Evolutionary conservation across 306 rosid genomes (phyloP).

Genomic region (Mucuna pruriens): DNA sequence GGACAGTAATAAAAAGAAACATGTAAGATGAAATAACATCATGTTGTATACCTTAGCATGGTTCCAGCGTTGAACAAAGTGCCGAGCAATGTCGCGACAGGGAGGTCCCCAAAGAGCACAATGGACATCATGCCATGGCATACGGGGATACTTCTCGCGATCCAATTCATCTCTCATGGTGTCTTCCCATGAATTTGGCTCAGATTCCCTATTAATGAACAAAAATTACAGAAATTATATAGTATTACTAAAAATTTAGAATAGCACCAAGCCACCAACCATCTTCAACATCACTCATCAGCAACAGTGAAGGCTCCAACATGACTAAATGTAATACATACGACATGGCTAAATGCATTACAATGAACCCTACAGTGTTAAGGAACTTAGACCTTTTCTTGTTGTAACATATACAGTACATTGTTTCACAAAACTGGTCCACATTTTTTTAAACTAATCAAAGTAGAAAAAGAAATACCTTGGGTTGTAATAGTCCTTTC

Average conservation of each 20-base stretch:
- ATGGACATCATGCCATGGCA: constrained; percentile 99
- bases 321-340: constrained; percentile 15
- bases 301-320: constrained; percentile 4
- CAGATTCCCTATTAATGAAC: constrained; percentile 74
- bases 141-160: constrained; percentile 88
- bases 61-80: constrained; percentile 99
- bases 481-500: constrained; percentile 98
- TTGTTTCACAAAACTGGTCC: constrained; percentile 23
- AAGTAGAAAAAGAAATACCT: constrained; percentile 55
- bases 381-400: constrained; percentile 7
- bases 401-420: background rate
- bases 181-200: constrained; percentile 99
- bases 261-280: background rate
- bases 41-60: constrained; percentile 80
- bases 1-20: constrained; percentile 12
- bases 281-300: too few relatives aligned
- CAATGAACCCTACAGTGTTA: background rate
- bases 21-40: background rate
- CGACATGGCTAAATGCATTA: constrained; percentile 13
- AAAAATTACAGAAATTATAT: constrained; percentile 18
- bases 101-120: constrained; percentile 99
- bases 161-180: constrained; percentile 96
- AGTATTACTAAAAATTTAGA: background rate
- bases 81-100: constrained; percentile 94
- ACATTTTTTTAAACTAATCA: background rate